phyloP scores from a whole-genome alignment of 2,329 filamentous ascomycete genomes.

The Microsporum audouinii region DNA sequence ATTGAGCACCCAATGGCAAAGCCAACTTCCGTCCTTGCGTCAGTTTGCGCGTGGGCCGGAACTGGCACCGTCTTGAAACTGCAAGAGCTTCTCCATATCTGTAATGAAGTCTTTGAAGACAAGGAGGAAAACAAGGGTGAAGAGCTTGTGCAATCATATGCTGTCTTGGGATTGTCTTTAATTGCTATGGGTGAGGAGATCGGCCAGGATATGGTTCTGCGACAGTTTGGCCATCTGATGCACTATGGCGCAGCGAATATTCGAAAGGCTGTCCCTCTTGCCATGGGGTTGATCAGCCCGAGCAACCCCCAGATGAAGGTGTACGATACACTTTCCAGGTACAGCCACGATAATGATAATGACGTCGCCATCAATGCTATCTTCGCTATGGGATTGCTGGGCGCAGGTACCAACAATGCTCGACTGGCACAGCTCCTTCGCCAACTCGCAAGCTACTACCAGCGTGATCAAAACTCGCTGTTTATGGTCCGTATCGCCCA shows the following conservation, averaged over 20 bases:
- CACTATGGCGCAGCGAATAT: slow-evolving; percentile 98
- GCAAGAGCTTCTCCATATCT: slow-evolving; percentile 92
- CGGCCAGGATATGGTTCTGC: slow-evolving; percentile 95
- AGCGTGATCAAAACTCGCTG: slow-evolving; percentile 85
- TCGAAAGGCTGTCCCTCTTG: slow-evolving; percentile 84
- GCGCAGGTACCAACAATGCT: slow-evolving; percentile 96
- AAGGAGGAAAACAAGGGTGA: slow-evolving; percentile 91
- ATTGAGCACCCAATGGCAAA: slow-evolving; percentile 96
- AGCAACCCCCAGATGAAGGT: slow-evolving; percentile 99
- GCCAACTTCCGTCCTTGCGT: slow-evolving; percentile 84
- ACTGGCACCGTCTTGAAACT: slow-evolving; percentile 95
- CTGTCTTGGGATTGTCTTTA: slow-evolving; percentile 82
- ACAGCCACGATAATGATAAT: slow-evolving; percentile 97
- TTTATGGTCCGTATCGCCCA: slow-evolving; percentile 99
- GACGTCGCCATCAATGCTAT: slow-evolving; percentile 98
- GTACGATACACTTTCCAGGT: slow-evolving; percentile 92
- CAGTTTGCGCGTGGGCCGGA: slow-evolving; percentile 96
- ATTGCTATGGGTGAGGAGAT: slow-evolving; percentile 98
- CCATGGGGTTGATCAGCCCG: slow-evolving; percentile 91
- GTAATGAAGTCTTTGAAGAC: slow-evolving; percentile 94
- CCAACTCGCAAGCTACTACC: slow-evolving; percentile 95
- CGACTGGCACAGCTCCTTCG: slow-evolving; percentile 86
- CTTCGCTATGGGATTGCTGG: slow-evolving; percentile 95
- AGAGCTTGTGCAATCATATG: slow-evolving; percentile 89
- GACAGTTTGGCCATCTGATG: slow-evolving; percentile 97